A percentile compares a stretch with the other conserved stretches of the same genome.
Conservation (phyloP, 257 asterid genomes). For the Solanum tarapatanum region DNA sequence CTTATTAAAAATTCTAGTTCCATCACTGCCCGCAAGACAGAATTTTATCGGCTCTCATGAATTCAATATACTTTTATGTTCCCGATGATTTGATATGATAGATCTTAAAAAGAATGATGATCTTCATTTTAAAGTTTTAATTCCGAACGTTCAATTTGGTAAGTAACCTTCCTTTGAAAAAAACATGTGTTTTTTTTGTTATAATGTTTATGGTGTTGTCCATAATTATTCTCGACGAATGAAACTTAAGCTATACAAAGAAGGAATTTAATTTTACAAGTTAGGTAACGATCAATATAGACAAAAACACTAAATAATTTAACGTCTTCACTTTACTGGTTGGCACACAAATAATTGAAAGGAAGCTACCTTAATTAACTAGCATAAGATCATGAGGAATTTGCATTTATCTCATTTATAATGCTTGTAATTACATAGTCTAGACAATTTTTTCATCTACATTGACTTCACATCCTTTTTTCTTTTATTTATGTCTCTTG, state of each 20-base stretch:
- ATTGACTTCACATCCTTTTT: neutral
- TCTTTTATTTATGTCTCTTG: neutral
- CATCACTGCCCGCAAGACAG: too few relatives aligned
- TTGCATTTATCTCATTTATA: neutral
- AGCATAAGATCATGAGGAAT: neutral
- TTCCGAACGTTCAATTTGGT: neutral
- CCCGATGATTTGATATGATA: neutral
- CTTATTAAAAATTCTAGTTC: too few relatives aligned
- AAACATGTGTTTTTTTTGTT: neutral
- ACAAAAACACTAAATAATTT: neutral
- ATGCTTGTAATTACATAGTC: neutral
- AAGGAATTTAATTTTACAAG: neutral
- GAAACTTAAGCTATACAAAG: neutral
- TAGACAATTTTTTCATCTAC: neutral
- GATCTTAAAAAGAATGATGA: neutral
- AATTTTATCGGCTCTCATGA: neutral
- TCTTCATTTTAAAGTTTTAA: neutral
- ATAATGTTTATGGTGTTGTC: neutral
- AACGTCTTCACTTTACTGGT: neutral
- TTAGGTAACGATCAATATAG: neutral
- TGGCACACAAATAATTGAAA: neutral
- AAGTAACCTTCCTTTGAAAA: neutral
- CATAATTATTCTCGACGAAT: neutral
- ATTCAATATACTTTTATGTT: neutral
- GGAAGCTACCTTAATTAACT: neutral